Percentiles rank a stretch among this genome's conserved stretches.
Evolutionary conservation across 2,329 filamentous ascomycete genomes (phyloP).

Genomic region (Alternaria sp.): DNA sequence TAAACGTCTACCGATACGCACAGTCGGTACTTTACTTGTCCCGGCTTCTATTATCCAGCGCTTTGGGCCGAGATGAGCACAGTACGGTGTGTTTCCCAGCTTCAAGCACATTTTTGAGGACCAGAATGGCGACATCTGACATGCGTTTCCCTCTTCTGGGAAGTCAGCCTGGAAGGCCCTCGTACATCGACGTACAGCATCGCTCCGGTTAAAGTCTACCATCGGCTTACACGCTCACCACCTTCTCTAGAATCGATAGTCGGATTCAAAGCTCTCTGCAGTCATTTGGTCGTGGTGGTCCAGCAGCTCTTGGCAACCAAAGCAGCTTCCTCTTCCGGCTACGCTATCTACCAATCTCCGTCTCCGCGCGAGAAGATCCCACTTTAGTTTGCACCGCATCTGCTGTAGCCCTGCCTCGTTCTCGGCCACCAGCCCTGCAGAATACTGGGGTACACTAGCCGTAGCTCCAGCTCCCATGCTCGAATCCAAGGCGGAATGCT

Average conservation of each 20-base stretch:
- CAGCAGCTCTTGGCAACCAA: conserved; percentile 20
- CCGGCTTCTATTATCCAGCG: neutral
- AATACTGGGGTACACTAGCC: conserved; percentile 8
- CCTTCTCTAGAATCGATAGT: neutral
- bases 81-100: neutral
- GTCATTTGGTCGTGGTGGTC: conserved; percentile 12
- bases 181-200: neutral
- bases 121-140: neutral
- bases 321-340: conserved; percentile 26
- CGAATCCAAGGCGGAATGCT: conserved; percentile 16
- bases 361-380: neutral
- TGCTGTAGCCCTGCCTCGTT: conserved; percentile 6
- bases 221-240: conserved; percentile 3
- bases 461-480: conserved; percentile 16
- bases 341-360: conserved; percentile 16
- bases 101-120: neutral
- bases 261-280: conserved; percentile 1
- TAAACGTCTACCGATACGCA: neutral
- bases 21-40: neutral
- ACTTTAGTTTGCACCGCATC: conserved; percentile 4
- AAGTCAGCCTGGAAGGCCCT: neutral
- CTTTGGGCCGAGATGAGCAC: neutral
- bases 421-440: conserved; percentile 5
- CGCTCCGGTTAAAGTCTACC: conserved; percentile 3
- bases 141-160: neutral